phyloP scores from a whole-genome alignment of 345 rosid species.

The Brassica carinata region DNA sequence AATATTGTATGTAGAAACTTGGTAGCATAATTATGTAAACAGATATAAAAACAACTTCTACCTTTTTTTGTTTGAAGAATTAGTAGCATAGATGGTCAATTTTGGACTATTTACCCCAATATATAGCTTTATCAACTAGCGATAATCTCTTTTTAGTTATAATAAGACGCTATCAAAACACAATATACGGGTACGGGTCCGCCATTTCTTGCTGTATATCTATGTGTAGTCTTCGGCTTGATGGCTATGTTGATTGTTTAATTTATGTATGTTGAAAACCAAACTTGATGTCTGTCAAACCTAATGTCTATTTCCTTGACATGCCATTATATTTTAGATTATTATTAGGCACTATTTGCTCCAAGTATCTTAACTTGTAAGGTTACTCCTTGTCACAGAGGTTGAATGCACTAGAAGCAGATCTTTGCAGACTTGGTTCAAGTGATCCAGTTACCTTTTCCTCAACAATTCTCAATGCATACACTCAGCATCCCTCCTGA shows the following conservation, averaged over 20 bases:
- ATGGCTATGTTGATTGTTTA: background rate
- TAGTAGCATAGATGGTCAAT: too few species aligned
- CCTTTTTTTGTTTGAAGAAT: background rate
- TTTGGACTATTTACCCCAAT: background rate
- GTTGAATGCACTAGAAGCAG: slow-evolving; percentile 60
- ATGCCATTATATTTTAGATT: background rate
- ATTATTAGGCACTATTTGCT: background rate
- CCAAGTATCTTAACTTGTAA: background rate
- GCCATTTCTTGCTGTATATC: background rate
- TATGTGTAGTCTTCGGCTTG: background rate
- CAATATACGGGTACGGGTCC: background rate
- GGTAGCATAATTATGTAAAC: too few species aligned
- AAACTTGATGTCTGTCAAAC: background rate
- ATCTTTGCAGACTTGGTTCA: slow-evolving; percentile 46
- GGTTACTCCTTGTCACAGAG: slow-evolving; percentile 46
- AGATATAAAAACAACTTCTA: too few species aligned
- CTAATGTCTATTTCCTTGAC: background rate
- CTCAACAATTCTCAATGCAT: slow-evolving; percentile 57
- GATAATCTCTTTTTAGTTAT: too few species aligned
- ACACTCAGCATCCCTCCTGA: slow-evolving; percentile 56
- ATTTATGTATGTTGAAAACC: background rate
- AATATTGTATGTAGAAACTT: background rate
- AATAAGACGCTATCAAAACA: background rate
- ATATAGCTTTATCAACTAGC: too few species aligned
- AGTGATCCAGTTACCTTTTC: slow-evolving; percentile 45